Base-by-base conservation (phyloP, 2,329 filamentous ascomycete genomes). In the Microascus cirrosus region DNA sequence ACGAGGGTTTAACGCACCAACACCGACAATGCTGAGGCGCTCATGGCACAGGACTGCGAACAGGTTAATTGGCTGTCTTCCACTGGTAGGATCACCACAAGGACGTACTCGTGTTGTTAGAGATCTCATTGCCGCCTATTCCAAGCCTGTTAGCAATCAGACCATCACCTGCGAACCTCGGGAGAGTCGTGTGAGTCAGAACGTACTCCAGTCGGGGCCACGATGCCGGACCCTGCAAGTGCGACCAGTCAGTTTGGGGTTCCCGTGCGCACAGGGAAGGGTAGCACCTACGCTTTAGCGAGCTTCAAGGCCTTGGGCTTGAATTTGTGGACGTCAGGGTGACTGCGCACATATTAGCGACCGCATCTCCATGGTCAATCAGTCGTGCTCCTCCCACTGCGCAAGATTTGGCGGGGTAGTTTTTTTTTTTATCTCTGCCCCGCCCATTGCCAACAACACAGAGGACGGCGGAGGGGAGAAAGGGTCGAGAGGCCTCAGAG, bases 121-220 rank as follows among this genome's bases (percentile, higher is more conserved):
- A 86, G 67, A 88, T 87, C 69, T 92, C 82, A 78, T 87, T 97
- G 73, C 94, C 94, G 71, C 91, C 89, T 94, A 45, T 66, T 67
- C 59, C 56, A 65, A 59, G 60, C 63, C 59, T 58, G 65, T 39
- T 54, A 35, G 65, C 32, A 52, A 28, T 48, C 24, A 10, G 10
- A 20, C 50, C 32, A 22, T 51, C 18, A 57, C 32, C n/a, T 36
- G 53, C 58, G 57, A 45, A 51, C 57, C 25, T 53, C 42, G 39
- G 42, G 60, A 42, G n/a, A 39, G 36, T 35, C 48, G 32, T 35
- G 32, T 57, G 55, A 57, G 28, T 57, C 55, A 57, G 32, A 67
- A 83, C 89, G 87, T 79, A 94, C 90, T 96, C 94, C 94, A 99
- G 79, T 99, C 94, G 68, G 94, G 94, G 66, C 94, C 94, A 74